phyloP scores from a whole-genome alignment of 345 rosid genomes.

The Passiflora organensis region DNA sequence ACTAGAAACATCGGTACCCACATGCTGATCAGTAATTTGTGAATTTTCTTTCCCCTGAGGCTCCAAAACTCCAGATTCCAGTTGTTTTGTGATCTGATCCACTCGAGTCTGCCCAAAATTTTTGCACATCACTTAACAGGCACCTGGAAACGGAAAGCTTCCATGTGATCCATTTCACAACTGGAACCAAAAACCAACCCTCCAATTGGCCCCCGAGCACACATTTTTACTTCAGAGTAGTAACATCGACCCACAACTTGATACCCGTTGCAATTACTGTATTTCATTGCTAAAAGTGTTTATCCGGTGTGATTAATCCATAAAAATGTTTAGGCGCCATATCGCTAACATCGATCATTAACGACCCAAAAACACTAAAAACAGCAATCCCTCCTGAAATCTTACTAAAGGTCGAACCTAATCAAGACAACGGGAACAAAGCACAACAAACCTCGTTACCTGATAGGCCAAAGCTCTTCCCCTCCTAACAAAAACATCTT shows the following conservation, averaged over 20 bases:
- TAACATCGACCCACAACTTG: too few relatives aligned
- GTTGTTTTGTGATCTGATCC: constrained; percentile 61
- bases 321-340: too few relatives aligned
- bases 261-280: too few relatives aligned
- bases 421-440: too few relatives aligned
- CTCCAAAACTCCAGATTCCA: constrained; percentile 53
- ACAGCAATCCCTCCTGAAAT: too few relatives aligned
- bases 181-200: constrained; percentile 26
- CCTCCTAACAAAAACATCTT: constrained; percentile 56
- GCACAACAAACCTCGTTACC: constrained; percentile 40
- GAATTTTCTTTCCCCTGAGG: constrained; percentile 26
- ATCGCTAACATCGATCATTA: too few relatives aligned
- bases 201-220: constrained; percentile 34
- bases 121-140: constrained; percentile 53
- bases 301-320: too few relatives aligned
- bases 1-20: constrained; percentile 23
- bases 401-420: too few relatives aligned
- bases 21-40: constrained; percentile 26
- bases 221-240: too few relatives aligned
- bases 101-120: constrained; percentile 92
- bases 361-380: too few relatives aligned
- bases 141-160: constrained; percentile 65
- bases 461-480: constrained; percentile 71
- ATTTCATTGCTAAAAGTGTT: too few relatives aligned
- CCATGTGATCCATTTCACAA: constrained; percentile 49